Base-by-base conservation (phyloP, 164 flowering plant species). In the Piper betle region DNA sequence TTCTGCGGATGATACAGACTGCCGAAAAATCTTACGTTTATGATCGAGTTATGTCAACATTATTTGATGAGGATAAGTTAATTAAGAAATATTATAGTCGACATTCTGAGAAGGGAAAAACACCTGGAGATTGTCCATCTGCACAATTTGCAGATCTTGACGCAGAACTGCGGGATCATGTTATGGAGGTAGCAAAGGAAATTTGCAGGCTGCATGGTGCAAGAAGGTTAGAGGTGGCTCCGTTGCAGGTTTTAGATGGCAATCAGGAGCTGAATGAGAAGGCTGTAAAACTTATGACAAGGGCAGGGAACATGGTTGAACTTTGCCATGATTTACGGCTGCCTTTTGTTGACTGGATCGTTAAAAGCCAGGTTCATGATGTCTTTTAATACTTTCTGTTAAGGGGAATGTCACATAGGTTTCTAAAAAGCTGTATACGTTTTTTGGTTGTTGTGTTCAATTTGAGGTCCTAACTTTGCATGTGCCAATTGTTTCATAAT, bases 261-360 rank as follows among this genome's bases (percentile, higher is more conserved):
- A 64, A 43, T 59, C 81, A 75, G 41, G 73, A 58, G 37, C 59
- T 70, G 61, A 20, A 41, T 69, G 90, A 94, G 86, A 85, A 78
- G 66, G 66, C 87, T 65, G 88, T 93, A 42, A 93, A 84, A 77
- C 76, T 93, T 69, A 65, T 93, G 75, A 80, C 84, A 37, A 75
- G 75, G 56, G 98, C 87, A 62, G 98, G 98, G 50, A 87, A 86
- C 72, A 81, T 87, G 85, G 73, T 93, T 69, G 96, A 86, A 76
- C 91, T 93, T 69, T 81, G 87, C 69, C 85, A 83, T 71, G 98
- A 89, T 77, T 69, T 93, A 65, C 94, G 98, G 10, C 63, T 74
- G 66, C 87, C 96, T 55, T 93, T 93, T 77, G 82, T 80, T 58
- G 68, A 72, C 68, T 93, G 96, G 97, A 74, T 79, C 42, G 66